phyloP scores from a whole-genome alignment of 805 yeast species.

The Kodamaea fukazawae region DNA sequence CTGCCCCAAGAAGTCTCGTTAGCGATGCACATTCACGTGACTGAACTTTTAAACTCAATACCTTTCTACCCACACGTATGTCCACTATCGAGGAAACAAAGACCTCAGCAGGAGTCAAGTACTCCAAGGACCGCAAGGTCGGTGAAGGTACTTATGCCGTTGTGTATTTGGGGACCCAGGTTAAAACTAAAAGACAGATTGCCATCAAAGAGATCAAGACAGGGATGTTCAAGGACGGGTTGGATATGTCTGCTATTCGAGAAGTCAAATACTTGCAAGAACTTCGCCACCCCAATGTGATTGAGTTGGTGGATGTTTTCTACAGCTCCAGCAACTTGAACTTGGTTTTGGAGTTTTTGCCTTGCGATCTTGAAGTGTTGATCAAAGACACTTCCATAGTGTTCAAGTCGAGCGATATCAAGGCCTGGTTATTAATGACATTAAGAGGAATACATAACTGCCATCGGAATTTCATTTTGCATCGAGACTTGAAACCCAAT shows the following conservation, averaged over 20 bases:
- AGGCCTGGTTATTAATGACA: conserved; percentile 93
- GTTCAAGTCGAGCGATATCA: conserved; percentile 83
- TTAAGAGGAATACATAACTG: conserved; percentile 93
- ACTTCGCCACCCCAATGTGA: conserved; percentile 69
- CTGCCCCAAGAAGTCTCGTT: too few relatives aligned
- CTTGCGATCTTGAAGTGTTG: conserved; percentile 86
- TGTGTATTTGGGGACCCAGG: conserved; percentile 78
- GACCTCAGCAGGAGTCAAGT: conserved; percentile 15
- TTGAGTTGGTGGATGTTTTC: conserved; percentile 86
- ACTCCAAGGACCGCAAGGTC: conserved; percentile 70
- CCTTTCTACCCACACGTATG: too few relatives aligned
- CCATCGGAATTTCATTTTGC: conserved; percentile 86
- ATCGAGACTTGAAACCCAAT: conserved; percentile 91
- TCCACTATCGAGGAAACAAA: not conserved
- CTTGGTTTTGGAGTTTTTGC: conserved; percentile 88
- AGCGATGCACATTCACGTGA: too few relatives aligned
- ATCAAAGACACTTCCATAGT: conserved; percentile 75
- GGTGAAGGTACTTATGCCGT: conserved; percentile 99
- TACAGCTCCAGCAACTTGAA: conserved; percentile 65
- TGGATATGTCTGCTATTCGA: conserved; percentile 96
- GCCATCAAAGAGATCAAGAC: conserved; percentile 97
- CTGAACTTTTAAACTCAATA: too few relatives aligned
- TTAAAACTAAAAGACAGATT: conserved; percentile 52
- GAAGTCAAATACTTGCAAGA: conserved; percentile 90
- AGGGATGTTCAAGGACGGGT: conserved; percentile 90